Percentiles rank a stretch among this genome's conserved stretches.
Conservation (phyloP, 176 grass and related monocot species). For the Musa troglodytarum region DNA sequence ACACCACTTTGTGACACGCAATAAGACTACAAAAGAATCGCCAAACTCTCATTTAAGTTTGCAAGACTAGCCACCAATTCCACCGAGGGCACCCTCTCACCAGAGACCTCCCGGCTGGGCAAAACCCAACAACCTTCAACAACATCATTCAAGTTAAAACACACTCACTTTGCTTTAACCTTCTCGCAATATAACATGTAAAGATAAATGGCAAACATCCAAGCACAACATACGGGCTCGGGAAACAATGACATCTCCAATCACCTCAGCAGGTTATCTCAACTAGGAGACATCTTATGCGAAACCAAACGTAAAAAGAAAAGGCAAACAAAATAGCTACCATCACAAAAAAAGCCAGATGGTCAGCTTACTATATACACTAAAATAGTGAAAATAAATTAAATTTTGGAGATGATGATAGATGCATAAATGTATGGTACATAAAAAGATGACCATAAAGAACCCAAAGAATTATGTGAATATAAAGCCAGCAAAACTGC, state of each 20-base stretch:
- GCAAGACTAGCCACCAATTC: slow-evolving; percentile 78
- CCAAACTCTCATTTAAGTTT: slow-evolving; percentile 88
- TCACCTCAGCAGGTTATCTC: background rate
- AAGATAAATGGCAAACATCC: too few species aligned
- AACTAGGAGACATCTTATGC: background rate
- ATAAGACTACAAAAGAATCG: slow-evolving; percentile 88
- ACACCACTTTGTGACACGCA: slow-evolving; percentile 30
- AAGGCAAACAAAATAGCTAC: background rate
- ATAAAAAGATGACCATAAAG: too few species aligned
- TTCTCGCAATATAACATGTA: too few species aligned
- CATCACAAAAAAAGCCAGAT: background rate
- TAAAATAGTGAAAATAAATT: background rate
- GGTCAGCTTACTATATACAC: background rate
- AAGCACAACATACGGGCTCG: background rate
- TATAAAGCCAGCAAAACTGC: too few species aligned
- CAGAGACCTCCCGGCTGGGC: slow-evolving; percentile 73
- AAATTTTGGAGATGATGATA: background rate
- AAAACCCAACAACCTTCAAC: slow-evolving; percentile 98
- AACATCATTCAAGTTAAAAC: slow-evolving; percentile 94
- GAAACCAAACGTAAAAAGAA: background rate
- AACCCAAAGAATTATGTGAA: too few species aligned
- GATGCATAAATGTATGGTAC: too few species aligned
- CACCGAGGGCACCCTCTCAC: slow-evolving; percentile 92
- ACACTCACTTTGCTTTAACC: slow-evolving; percentile 6
- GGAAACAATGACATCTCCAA: background rate